These are phyloP conservation scores for Pholiota molesta DNA, from an alignment of 768 basidiomycete genomes.

Conservation along the genomic window DNA sequence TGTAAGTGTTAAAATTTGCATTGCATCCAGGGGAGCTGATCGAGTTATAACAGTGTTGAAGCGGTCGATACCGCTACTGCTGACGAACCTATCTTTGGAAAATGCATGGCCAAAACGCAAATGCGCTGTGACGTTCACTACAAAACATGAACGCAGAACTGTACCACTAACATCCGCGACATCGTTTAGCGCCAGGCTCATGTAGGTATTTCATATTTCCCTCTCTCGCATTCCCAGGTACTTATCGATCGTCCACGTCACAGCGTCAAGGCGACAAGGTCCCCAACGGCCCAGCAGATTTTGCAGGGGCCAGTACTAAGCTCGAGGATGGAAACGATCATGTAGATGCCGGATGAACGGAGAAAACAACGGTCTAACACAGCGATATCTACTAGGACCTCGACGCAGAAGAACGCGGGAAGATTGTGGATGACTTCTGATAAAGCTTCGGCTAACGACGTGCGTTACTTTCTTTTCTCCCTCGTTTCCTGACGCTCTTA, in stretches of 20 bases:
- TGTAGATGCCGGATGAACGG: constrained; percentile 14
- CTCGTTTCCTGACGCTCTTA: too few relatives aligned
- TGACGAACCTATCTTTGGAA: too few relatives aligned
- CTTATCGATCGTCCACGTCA: constrained; percentile 18
- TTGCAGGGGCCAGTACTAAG: constrained; percentile 30
- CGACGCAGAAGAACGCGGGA: constrained; percentile 7
- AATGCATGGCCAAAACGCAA: too few relatives aligned
- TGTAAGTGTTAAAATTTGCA: too few relatives aligned
- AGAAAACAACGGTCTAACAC: neutral
- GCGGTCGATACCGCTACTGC: too few relatives aligned
- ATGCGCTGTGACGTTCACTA: too few relatives aligned
- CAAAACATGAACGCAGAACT: too few relatives aligned
- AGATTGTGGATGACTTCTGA: too few relatives aligned
- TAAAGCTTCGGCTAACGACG: too few relatives aligned
- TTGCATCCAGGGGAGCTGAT: too few relatives aligned
- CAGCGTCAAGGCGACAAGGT: constrained; percentile 41
- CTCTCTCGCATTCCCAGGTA: neutral
- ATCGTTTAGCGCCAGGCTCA: constrained; percentile 64
- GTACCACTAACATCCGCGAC: constrained; percentile 56
- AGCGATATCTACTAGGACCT: neutral
- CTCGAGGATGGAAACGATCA: constrained; percentile 29
- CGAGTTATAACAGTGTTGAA: too few relatives aligned
- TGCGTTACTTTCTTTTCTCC: too few relatives aligned
- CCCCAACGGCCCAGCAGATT: constrained; percentile 36
- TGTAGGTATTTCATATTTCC: constrained; percentile 28